Percentiles rank a stretch among this genome's conserved stretches.
These are phyloP conservation scores for Nyssa sinensis DNA, from an alignment of 148 eudicot genomes.

Conservation along the genomic window DNA sequence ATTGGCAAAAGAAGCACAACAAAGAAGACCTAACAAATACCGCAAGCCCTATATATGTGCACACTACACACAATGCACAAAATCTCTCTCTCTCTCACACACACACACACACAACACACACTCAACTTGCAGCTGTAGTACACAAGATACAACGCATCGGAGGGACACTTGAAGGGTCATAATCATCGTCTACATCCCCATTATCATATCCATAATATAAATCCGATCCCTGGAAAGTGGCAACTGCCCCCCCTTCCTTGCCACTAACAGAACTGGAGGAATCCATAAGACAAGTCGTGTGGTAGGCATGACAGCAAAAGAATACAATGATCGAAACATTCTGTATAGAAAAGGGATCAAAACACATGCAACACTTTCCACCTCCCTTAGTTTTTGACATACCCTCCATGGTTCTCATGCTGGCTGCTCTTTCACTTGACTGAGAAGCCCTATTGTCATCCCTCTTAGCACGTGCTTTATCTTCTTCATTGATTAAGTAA, in stretches of 20 bases:
- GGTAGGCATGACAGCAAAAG: slow-evolving; percentile 95
- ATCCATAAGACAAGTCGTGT: slow-evolving; percentile 74
- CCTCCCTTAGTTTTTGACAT: slow-evolving; percentile 80
- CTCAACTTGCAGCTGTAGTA: slow-evolving; percentile 82
- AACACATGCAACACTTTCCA: slow-evolving; percentile 90
- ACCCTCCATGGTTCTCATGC: slow-evolving; percentile 55
- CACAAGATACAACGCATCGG: slow-evolving; percentile 82
- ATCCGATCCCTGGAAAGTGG: slow-evolving; percentile 27
- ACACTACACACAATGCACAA: background rate
- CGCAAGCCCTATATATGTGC: background rate
- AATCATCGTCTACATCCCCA: slow-evolving; percentile 49
- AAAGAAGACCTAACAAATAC: background rate
- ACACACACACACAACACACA: slow-evolving; percentile 27
- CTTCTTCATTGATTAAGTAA: slow-evolving; percentile 70
- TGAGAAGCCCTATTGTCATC: slow-evolving; percentile 43
- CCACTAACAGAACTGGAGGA: slow-evolving; percentile 50
- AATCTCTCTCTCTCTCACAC: background rate
- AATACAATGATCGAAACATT: slow-evolving; percentile 65
- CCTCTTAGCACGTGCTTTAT: slow-evolving; percentile 63
- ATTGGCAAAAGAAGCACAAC: slow-evolving; percentile 3
- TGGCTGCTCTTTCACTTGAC: slow-evolving; percentile 40
- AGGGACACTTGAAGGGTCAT: slow-evolving; percentile 40
- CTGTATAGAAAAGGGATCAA: slow-evolving; percentile 83
- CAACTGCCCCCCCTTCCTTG: slow-evolving; percentile 35
- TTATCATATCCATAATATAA: slow-evolving; percentile 37